Evolutionary conservation across 495 filamentous ascomycete genomes (phyloP).

Genomic region (Talaromyces trachyspermus): DNA sequence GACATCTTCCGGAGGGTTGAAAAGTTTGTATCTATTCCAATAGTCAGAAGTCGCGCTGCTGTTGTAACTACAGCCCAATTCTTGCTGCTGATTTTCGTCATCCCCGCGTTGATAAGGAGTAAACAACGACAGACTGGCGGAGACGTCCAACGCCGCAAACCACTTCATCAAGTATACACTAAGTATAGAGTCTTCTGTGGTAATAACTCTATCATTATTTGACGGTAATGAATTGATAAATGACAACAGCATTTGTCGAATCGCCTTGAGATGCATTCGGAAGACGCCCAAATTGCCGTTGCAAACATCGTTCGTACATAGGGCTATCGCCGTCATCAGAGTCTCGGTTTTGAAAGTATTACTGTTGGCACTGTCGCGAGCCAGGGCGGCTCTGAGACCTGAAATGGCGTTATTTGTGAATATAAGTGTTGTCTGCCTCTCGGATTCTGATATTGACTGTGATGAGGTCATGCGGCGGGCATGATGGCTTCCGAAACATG

Average conservation of each 20-base stretch:
- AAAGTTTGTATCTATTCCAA: slow-evolving; percentile 4
- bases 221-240: neutral
- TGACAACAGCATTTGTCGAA: neutral
- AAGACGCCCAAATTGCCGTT: slow-evolving; percentile 27
- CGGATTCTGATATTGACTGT: slow-evolving; percentile 6
- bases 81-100: too few species aligned
- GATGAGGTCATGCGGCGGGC: slow-evolving; percentile 18
- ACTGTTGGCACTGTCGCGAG: too few species aligned
- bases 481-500: slow-evolving; percentile 23
- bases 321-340: slow-evolving; percentile 22
- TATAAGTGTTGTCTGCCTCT: slow-evolving; percentile 15
- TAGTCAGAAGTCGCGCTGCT: too few species aligned
- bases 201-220: too few species aligned
- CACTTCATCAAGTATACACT: slow-evolving; percentile 23
- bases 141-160: slow-evolving; percentile 24
- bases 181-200: neutral
- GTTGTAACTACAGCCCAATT: too few species aligned
- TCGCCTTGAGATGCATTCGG: slow-evolving; percentile 18
- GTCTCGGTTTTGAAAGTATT: slow-evolving; percentile 17
- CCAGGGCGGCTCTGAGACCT: slow-evolving; percentile 16
- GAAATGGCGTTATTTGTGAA: slow-evolving; percentile 28
- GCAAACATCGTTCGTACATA: slow-evolving; percentile 32
- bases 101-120: neutral
- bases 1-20: neutral
- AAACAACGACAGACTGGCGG: slow-evolving; percentile 20